Conservation (phyloP, 345 rosid genomes). For the Noccaea caerulescens region DNA sequence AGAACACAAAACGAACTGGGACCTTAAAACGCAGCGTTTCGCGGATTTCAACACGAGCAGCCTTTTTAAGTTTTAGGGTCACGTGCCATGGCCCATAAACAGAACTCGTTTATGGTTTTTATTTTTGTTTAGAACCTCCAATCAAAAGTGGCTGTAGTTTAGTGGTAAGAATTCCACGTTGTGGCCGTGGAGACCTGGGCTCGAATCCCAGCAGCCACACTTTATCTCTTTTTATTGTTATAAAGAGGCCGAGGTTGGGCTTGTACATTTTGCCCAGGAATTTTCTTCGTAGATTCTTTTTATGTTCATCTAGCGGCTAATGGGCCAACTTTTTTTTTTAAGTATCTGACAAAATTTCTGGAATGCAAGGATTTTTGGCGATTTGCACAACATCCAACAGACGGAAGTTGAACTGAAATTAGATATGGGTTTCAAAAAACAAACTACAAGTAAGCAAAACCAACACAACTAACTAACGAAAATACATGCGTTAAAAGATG, state of each 20-base stretch:
- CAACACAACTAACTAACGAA: too few relatives aligned
- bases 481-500: too few relatives aligned
- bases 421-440: too few relatives aligned
- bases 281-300: background rate
- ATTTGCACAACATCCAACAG: too few relatives aligned
- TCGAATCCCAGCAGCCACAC: conserved; percentile 87
- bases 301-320: too few relatives aligned
- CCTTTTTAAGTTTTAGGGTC: background rate
- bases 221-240: background rate
- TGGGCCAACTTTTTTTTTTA: too few relatives aligned
- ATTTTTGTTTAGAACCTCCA: fast-evolving
- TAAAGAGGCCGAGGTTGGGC: background rate
- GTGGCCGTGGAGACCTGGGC: conserved; percentile 92
- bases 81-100: conserved; percentile 28
- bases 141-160: conserved; percentile 65
- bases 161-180: conserved; percentile 82
- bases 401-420: too few relatives aligned
- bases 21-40: conserved; percentile 31
- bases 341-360: too few relatives aligned
- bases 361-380: too few relatives aligned
- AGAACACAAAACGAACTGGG: background rate
- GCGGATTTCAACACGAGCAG: background rate
- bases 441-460: too few relatives aligned
- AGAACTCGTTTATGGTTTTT: fast-evolving
- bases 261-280: background rate